Conservation (phyloP, 371 early-diverging fungal species). For the Lichtheimia corymbifera region DNA sequence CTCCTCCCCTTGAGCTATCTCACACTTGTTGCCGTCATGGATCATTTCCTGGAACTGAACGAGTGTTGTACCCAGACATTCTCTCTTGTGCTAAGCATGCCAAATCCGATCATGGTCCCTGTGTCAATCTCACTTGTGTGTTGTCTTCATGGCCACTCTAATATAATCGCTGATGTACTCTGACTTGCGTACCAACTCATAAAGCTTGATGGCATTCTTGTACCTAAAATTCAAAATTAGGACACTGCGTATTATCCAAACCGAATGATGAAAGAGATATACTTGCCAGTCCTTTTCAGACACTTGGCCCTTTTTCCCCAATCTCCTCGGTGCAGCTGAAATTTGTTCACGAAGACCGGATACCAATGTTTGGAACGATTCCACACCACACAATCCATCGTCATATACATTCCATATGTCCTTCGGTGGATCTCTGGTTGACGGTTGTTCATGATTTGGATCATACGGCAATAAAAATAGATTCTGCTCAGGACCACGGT, state of each 20-base stretch:
- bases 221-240: slow-evolving; percentile 27
- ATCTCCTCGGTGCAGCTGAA: slow-evolving; percentile 45
- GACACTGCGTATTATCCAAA: neutral
- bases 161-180: slow-evolving; percentile 37
- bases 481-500: slow-evolving; percentile 13
- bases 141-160: slow-evolving; percentile 15
- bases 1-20: no score
- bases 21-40: no score
- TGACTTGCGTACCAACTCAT: slow-evolving; percentile 42
- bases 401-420: slow-evolving; percentile 10
- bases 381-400: slow-evolving; percentile 6
- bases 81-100: no score
- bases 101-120: no score
- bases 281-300: slow-evolving; percentile 56
- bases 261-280: neutral
- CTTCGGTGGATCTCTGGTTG: neutral
- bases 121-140: slow-evolving; percentile 1
- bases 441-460: neutral
- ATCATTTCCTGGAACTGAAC: no score
- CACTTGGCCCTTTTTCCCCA: slow-evolving; percentile 47
- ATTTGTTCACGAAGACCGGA: slow-evolving; percentile 49
- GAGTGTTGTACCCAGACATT: no score
- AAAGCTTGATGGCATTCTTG: slow-evolving; percentile 33
- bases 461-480: slow-evolving; percentile 37
- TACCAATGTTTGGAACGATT: slow-evolving; percentile 36